Base-by-base conservation (phyloP, 1,284 basidiomycete species). In the Wolfiporia cocos region DNA sequence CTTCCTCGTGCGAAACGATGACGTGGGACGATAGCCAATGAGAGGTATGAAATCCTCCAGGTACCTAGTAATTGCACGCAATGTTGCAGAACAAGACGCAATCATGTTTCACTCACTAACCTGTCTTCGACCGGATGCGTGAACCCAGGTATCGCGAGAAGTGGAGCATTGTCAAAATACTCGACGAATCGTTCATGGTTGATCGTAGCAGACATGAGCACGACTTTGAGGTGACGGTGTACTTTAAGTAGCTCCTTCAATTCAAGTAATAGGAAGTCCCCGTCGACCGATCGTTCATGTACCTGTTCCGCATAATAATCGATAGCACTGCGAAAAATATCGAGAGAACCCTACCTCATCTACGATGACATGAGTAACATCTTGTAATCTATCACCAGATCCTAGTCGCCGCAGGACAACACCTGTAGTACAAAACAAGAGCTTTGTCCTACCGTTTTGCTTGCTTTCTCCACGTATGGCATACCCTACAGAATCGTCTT, bases 351-450 rank as follows among this genome's bases (percentile, higher is more conserved):
- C 30, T 48, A 88, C 90, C 71, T 97, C 93, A 55, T 97, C 94
- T 11, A 97, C 89, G 34, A 97, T 70, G 23, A 97, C 73, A 64
- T 96, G 93, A 5, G 86, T 86, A 37, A 94, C 75, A 36, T 78
- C 74, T 20, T 72, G 61, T 14, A 97, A 66, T 41, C 75, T 76
- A 30, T 89, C 79, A 36, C 91, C 91, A 10, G 71, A 71, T n/a
- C 80, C 77, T 5, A 97, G 65, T 11, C 92, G 75, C 42, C 92
- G 73, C 24, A 97, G 72, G 1, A 94, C 76, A 29, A 97, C 86
- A 67, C 93, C 94, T 3, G 92, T 97, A 0, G 93, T 97, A 55
- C 92, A 92, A 58, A 96, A 97, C 14, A 95, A 66, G 5, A 96
- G 63, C 50, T 87, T 84, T 1, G 89, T 92, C 26, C 73, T 71